phyloP scores from a whole-genome alignment of 1,139 yeast genomes.

The Debaryomyces subglobosus region DNA sequence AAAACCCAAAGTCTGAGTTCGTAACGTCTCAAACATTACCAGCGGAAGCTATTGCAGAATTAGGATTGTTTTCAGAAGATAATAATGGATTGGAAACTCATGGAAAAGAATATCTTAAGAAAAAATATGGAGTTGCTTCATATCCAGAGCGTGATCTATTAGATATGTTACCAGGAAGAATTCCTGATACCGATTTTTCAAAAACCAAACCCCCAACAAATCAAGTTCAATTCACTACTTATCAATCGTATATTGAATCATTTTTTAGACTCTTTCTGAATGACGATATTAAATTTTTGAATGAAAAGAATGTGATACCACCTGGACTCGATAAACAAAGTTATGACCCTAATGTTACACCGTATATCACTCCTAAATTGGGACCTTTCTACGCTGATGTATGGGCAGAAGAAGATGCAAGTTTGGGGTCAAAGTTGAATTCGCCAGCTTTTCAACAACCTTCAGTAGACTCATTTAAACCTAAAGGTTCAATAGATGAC shows the following conservation, averaged over 20 bases:
- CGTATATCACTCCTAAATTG: slow-evolving; percentile 77
- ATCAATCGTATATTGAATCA: slow-evolving; percentile 82
- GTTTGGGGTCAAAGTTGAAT: slow-evolving; percentile 42
- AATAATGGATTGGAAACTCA: slow-evolving; percentile 56
- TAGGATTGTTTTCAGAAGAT: slow-evolving; percentile 70
- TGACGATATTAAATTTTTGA: slow-evolving; percentile 78
- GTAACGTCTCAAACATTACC: slow-evolving; percentile 76
- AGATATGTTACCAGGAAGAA: slow-evolving; percentile 80
- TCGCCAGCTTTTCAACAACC: slow-evolving; percentile 42
- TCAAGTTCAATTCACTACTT: slow-evolving; percentile 91
- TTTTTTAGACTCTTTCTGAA: slow-evolving; percentile 76
- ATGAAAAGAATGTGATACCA: slow-evolving; percentile 60
- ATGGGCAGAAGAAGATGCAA: slow-evolving; percentile 85
- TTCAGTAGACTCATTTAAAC: slow-evolving; percentile 49
- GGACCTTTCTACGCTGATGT: slow-evolving; percentile 80
- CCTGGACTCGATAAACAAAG: slow-evolving; percentile 49
- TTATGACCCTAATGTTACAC: slow-evolving; percentile 69
- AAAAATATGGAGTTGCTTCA: slow-evolving; percentile 84
- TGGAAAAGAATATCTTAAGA: slow-evolving; percentile 74
- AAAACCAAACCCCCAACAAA: slow-evolving; percentile 79
- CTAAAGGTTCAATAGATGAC: slow-evolving; percentile 64
- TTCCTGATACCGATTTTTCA: slow-evolving; percentile 87
- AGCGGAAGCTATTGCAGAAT: slow-evolving; percentile 59
- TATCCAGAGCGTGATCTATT: slow-evolving; percentile 80
- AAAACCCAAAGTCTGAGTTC: slow-evolving; percentile 79